Evolutionary conservation across 116 monocot genomes (phyloP), one percentile per base, ranked within the genome.

Genomic region (Phalaenopsis hybrid): DNA sequence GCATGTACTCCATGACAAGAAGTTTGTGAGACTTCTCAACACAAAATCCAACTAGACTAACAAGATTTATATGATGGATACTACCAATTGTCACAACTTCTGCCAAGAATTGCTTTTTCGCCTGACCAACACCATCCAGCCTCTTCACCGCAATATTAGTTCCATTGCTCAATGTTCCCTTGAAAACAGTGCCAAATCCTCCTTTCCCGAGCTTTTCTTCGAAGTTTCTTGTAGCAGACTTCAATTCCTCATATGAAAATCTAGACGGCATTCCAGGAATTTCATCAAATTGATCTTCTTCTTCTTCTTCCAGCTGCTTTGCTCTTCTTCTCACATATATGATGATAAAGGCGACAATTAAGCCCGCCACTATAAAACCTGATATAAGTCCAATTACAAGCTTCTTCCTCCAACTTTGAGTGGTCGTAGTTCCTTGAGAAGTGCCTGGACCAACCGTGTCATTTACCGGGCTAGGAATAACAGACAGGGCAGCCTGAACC

Each of bases 1-100:
- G 48, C 86, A 87, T 83, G 25, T 83, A 73, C 83, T 87, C 84
- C 6, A 84, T 83, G 46, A 84, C 87, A 34, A 87, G 57, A 74
- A 87, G 87, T 78, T 83, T 87, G 48, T 87, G 84, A 5, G 76
- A 57, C 28, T 84, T 87, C 61, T 87, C 83, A 48, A 57, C 63
- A 68, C 80, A 80, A 28, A 80, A 80, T 11, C 80, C 80, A 80
- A 80, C 44, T 59, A 80, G 48, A 37, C 68, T 79, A 18, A 81
- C 81, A 4, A 81, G 59, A 81, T 81, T 74, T 0, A 81, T 44
- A 34, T 81, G 81, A 73, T 81, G 81, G 75, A 81, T 75, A 33
- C 75, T 59, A 23, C 81, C 74, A 59, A 81, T 85, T 0, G 85
- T 85, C 58, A 61, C 67, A 18, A 85, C 85, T 77, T 85, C 85